These are phyloP conservation scores for Cyclocybe cylindracea DNA, from an alignment of 768 basidiomycete species.

Conservation along the genomic window DNA sequence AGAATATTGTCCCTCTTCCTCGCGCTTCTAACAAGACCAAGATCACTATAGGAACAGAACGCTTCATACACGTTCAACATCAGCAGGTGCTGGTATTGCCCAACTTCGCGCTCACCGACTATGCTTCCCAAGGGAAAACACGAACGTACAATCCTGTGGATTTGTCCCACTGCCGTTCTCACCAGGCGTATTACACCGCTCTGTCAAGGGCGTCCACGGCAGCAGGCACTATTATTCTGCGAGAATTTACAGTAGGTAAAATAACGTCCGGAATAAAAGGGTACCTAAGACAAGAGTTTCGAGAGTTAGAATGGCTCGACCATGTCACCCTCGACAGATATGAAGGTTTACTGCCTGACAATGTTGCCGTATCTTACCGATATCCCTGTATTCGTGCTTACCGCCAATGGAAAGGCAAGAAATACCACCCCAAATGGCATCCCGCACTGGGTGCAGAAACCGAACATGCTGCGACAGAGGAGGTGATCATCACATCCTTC, in stretches of 20 bases:
- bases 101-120: slow-evolving; percentile 38
- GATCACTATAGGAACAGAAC: slow-evolving; percentile 18
- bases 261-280: slow-evolving; percentile 27
- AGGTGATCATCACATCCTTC: no score
- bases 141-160: slow-evolving; percentile 27
- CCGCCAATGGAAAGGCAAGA: no score
- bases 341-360: slow-evolving; percentile 14
- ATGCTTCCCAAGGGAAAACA: slow-evolving; percentile 33
- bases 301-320: slow-evolving; percentile 36
- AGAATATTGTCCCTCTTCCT: no score
- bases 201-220: slow-evolving; percentile 29
- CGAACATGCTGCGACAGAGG: no score
- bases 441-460: no score
- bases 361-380: no score
- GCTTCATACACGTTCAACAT: slow-evolving; percentile 22
- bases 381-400: no score
- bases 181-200: no score
- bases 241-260: slow-evolving; percentile 18
- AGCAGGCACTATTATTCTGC: slow-evolving; percentile 30
- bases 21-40: slow-evolving; percentile 14
- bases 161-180: slow-evolving; percentile 16
- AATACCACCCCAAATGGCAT: no score
- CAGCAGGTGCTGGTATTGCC: no score
- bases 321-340: slow-evolving; percentile 29
- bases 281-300: slow-evolving; percentile 29